Evolutionary conservation across 192 early-diverging fungal genomes (phyloP).

Genomic region (Umbelopsis sp.): DNA sequence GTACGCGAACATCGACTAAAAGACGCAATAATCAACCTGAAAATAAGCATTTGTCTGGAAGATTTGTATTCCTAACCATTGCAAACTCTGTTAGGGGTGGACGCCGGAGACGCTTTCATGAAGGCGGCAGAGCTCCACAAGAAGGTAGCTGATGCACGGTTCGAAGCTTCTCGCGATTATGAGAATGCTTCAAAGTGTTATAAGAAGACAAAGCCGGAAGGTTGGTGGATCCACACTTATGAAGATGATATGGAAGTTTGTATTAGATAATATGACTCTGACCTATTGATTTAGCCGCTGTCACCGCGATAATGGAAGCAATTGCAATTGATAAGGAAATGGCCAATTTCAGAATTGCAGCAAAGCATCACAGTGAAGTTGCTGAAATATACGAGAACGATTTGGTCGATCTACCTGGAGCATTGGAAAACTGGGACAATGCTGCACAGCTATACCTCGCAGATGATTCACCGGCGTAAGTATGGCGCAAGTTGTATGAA

Average conservation of each 20-base stretch:
- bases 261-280: slow-evolving; percentile 42
- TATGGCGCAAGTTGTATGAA: neutral
- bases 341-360: slow-evolving; percentile 60
- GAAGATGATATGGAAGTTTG: slow-evolving; percentile 3
- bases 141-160: slow-evolving; percentile 69
- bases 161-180: slow-evolving; percentile 86
- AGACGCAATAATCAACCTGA: too few species aligned
- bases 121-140: slow-evolving; percentile 81
- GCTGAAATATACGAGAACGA: slow-evolving; percentile 82
- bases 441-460: slow-evolving; percentile 94
- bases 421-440: slow-evolving; percentile 85
- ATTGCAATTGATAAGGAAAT: slow-evolving; percentile 88
- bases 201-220: slow-evolving; percentile 82
- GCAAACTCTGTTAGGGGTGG: slow-evolving; percentile 63
- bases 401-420: slow-evolving; percentile 73
- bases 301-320: slow-evolving; percentile 73
- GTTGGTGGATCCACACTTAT: slow-evolving; percentile 30
- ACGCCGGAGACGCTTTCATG: slow-evolving; percentile 92
- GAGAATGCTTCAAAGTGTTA: slow-evolving; percentile 88
- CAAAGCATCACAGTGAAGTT: slow-evolving; percentile 34
- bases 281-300: slow-evolving; percentile 47
- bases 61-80: neutral
- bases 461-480: slow-evolving; percentile 89
- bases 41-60: too few species aligned
- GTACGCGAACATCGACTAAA: too few species aligned